A percentile compares a stretch with the other conserved stretches of the same genome.
Conservation (phyloP, 192 early-diverging fungal species). For the Backusella psychrophila region DNA sequence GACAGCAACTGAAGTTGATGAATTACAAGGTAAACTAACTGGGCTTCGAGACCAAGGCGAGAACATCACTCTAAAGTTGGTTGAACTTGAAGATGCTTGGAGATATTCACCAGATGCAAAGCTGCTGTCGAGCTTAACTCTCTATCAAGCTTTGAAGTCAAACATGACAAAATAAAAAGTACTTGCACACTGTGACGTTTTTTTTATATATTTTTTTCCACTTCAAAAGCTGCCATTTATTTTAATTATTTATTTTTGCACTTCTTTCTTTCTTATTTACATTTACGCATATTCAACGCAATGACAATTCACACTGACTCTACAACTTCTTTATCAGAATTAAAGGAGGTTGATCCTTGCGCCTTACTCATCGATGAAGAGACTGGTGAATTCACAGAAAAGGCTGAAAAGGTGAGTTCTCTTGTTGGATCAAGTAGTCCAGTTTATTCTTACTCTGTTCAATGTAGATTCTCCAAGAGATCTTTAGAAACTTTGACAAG, state of each 20-base stretch:
- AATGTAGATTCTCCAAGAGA: conserved; percentile 32
- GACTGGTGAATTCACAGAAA: conserved; percentile 21
- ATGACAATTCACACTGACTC: background rate
- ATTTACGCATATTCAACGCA: background rate
- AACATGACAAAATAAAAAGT: conserved; percentile 29
- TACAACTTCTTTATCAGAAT: background rate
- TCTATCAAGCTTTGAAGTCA: conserved; percentile 51
- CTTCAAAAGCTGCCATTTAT: background rate
- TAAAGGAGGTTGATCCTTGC: conserved; percentile 8
- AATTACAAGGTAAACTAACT: conserved; percentile 59
- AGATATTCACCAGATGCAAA: conserved; percentile 69
- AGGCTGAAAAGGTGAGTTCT: conserved; percentile 13
- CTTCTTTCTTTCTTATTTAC: background rate
- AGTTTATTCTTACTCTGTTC: background rate
- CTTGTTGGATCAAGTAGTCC: background rate
- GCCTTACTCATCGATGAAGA: conserved; percentile 15
- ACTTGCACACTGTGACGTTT: background rate
- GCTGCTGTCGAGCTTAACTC: conserved; percentile 59
- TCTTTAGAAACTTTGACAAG: conserved; percentile 39
- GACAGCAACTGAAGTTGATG: conserved; percentile 45
- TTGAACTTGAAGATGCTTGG: conserved; percentile 65
- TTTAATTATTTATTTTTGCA: background rate
- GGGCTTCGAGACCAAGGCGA: conserved; percentile 79
- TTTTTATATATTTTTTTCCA: background rate
- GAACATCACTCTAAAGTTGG: conserved; percentile 66